Evolutionary conservation across 2,329 filamentous ascomycete species (phyloP).

Genomic region (Phialophora verrucosa): DNA sequence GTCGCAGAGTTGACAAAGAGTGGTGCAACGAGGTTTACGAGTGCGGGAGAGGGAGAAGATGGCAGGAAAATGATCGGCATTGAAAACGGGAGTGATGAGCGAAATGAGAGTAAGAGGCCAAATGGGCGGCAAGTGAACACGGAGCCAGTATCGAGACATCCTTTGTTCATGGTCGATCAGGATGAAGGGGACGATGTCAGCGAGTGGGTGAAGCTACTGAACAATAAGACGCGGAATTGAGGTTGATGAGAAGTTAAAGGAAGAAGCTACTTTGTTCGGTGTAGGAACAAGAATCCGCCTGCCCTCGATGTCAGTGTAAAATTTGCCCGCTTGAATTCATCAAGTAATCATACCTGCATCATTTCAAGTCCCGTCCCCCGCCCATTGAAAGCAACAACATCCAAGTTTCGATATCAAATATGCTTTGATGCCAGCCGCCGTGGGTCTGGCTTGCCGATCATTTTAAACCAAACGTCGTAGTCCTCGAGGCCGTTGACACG

Average conservation of each 20-base stretch:
- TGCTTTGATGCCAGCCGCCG: neutral
- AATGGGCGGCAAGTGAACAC: neutral
- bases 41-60: neutral
- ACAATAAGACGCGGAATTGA: neutral
- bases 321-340: neutral
- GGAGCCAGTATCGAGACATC: neutral
- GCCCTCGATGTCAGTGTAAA: neutral
- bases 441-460: conserved; percentile 11
- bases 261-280: neutral
- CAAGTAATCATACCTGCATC: neutral
- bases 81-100: neutral
- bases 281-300: neutral
- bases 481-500: conserved; percentile 14
- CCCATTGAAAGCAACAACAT: neutral
- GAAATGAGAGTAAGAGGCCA: neutral
- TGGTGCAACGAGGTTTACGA: neutral
- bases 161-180: conserved; percentile 10
- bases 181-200: neutral
- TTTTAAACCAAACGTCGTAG: conserved; percentile 18
- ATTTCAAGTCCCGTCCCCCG: no score
- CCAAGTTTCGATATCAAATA: neutral
- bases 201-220: neutral
- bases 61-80: neutral
- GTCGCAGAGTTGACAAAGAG: neutral
- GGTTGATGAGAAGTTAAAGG: neutral